Conservation (phyloP, 2,329 filamentous ascomycete species). For the Escovopsis sp. region DNA sequence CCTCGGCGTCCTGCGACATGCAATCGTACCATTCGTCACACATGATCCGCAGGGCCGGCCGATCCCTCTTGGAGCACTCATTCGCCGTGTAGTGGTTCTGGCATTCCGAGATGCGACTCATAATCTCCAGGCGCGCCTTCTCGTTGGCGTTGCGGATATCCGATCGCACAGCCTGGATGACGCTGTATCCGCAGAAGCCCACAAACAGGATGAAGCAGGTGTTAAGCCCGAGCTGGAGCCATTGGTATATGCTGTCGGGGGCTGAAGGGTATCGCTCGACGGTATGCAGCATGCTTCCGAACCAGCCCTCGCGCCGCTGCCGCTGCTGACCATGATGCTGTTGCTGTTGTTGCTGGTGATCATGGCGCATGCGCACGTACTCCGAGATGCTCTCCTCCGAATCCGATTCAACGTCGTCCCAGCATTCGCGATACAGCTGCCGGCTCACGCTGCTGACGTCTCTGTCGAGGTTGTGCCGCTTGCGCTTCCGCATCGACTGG, state of each 20-base stretch:
- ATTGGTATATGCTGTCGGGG: conserved; percentile 43
- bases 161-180: conserved; percentile 53
- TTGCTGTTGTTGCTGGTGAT: conserved; percentile 8
- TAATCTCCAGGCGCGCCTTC: conserved; percentile 50
- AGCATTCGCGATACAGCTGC: conserved; percentile 23
- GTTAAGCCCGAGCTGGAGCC: conserved; percentile 49
- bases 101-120: conserved; percentile 62
- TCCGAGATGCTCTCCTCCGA: conserved; percentile 25
- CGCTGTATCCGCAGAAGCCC: conserved; percentile 53
- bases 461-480: conserved; percentile 33
- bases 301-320: conserved; percentile 11
- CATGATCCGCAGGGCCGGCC: conserved; percentile 56
- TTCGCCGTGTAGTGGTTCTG: conserved; percentile 62
- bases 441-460: conserved; percentile 37
- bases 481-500: conserved; percentile 34
- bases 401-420: conserved; percentile 33
- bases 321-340: conserved; percentile 11
- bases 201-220: conserved; percentile 39
- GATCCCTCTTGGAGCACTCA: conserved; percentile 47
- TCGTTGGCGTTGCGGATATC: conserved; percentile 63
- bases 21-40: conserved; percentile 77
- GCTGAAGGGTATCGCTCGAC: conserved; percentile 44
- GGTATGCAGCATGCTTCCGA: conserved; percentile 33
- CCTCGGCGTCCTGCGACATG: conserved; percentile 70
- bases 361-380: neutral